A percentile compares a stretch with the other conserved stretches of the same genome.
Evolutionary conservation across 345 rosid species (phyloP).

Genomic region (Citrus unshiu): DNA sequence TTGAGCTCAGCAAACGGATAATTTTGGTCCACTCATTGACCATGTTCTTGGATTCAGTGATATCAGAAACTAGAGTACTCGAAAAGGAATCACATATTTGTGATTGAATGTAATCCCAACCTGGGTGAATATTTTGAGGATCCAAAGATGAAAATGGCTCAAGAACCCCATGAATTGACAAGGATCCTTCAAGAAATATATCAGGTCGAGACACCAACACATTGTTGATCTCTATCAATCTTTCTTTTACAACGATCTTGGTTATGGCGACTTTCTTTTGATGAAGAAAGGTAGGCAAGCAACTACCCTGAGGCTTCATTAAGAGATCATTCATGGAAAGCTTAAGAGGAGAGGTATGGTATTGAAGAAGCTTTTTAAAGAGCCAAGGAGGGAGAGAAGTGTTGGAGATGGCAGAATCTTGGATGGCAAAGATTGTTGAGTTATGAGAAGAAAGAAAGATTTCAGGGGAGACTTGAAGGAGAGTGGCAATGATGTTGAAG

Average conservation of each 20-base stretch:
- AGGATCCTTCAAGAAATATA: conserved; percentile 53
- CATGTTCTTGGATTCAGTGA: conserved; percentile 22
- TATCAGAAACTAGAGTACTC: conserved; percentile 15
- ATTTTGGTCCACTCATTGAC: conserved; percentile 53
- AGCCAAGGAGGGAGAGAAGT: conserved; percentile 47
- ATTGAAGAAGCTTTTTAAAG: conserved; percentile 61
- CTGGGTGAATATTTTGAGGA: conserved; percentile 15
- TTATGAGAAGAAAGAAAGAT: conserved; percentile 51
- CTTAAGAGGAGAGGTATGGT: conserved; percentile 53
- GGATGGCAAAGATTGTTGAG: conserved; percentile 68
- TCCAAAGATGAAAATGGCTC: conserved; percentile 46
- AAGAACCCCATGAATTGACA: conserved; percentile 69
- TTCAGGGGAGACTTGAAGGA: conserved; percentile 57
- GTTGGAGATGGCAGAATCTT: conserved; percentile 53
- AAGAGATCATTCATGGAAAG: conserved; percentile 55
- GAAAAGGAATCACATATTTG: conserved; percentile 30
- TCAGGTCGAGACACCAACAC: conserved; percentile 61
- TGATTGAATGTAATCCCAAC: conserved; percentile 31
- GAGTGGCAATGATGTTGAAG: conserved; percentile 57
- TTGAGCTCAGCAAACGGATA: conserved; percentile 56
- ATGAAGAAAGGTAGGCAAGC: conserved; percentile 56
- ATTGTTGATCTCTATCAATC: conserved; percentile 50
- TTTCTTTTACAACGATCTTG: conserved; percentile 26
- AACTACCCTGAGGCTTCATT: conserved; percentile 38
- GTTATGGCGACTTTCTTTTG: conserved; percentile 51